Evolutionary conservation across 306 rosid genomes (phyloP), one percentile per base, ranked within the genome.

Genomic region (Malus fusca): DNA sequence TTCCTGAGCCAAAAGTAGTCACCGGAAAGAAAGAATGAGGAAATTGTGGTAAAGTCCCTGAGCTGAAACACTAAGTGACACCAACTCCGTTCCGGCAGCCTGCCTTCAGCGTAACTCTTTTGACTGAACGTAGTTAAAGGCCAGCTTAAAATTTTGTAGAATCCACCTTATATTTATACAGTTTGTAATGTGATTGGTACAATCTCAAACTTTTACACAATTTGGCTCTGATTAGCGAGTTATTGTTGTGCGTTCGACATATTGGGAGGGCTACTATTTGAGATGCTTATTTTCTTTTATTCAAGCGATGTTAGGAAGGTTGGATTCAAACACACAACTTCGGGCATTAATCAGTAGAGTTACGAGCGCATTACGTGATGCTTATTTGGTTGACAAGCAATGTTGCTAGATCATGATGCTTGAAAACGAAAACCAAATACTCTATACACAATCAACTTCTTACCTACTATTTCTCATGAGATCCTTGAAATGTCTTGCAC

Each of bases 1-100:
- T 86, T 74, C 51, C 80, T 0, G 77, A 81, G 69, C 33, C 70
- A 63, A 33, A 6, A 30, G 42, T 33, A 60, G 61, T 30, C 2
- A 28, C 40, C 31, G 28, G 48, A 44, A 46, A 18, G 8, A 63
- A 74, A 4, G 70, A 74, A 62, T 30, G 60, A 44, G 22, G 46
- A 44, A n/a, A 46, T 19, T 11, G 22, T 37, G 31, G n/a, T 15
- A 4, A 2, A 4, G 31, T 26, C 21, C 21, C 22, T 3, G 61
- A 25, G 46, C 12, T 2, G 35, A 8, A 55, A 19, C 26, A 40
- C 33, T 25, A 40, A 15, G 37, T 10, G 66, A 60, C 58, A 42
- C 40, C 69, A 74, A 46, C 13, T 73, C 61, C 61, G 25, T 11
- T 11, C 21, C 21, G 6, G 19, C 35, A 8, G 19, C 28, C 21